Evolutionary conservation across 176 grass and related monocot species (phyloP).

Genomic region (Zoysia pacifica): DNA sequence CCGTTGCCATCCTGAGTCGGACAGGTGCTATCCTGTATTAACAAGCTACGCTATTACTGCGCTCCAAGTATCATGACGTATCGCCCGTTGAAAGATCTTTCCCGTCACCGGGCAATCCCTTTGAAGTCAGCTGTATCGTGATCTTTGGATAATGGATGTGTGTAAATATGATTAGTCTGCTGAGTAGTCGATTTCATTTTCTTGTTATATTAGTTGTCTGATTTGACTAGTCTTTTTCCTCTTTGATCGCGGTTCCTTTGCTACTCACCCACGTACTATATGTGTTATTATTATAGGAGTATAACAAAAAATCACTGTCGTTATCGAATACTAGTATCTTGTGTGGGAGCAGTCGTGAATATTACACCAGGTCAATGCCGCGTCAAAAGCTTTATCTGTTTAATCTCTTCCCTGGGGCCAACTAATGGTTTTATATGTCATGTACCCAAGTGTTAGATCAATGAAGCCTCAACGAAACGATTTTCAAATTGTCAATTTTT

Average conservation of each 20-base stretch:
- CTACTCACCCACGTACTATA: not conserved
- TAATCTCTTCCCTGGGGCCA: not conserved
- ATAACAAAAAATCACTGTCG: conserved; percentile 5
- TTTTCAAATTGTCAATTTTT: no score
- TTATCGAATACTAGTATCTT: not conserved
- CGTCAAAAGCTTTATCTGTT: conserved; percentile 33
- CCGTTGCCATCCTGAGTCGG: conserved; percentile 1
- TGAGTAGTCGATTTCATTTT: conserved; percentile 11
- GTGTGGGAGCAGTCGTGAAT: conserved; percentile 15
- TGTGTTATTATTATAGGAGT: not conserved
- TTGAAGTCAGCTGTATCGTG: conserved; percentile 7
- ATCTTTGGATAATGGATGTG: not conserved
- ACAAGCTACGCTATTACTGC: not conserved
- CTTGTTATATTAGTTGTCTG: conserved; percentile 25
- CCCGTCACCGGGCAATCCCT: not conserved
- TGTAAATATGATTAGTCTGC: not conserved
- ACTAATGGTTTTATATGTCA: no score
- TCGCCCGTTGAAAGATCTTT: not conserved
- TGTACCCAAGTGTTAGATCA: no score
- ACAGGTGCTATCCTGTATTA: not conserved
- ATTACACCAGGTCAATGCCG: conserved; percentile 10
- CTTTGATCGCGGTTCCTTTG: not conserved
- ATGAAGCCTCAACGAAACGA: no score
- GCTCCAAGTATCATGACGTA: not conserved
- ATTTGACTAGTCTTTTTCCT: conserved; percentile 18